Conservation (phyloP, 2,329 filamentous ascomycete genomes). For the Neocucurbitaria cava region DNA sequence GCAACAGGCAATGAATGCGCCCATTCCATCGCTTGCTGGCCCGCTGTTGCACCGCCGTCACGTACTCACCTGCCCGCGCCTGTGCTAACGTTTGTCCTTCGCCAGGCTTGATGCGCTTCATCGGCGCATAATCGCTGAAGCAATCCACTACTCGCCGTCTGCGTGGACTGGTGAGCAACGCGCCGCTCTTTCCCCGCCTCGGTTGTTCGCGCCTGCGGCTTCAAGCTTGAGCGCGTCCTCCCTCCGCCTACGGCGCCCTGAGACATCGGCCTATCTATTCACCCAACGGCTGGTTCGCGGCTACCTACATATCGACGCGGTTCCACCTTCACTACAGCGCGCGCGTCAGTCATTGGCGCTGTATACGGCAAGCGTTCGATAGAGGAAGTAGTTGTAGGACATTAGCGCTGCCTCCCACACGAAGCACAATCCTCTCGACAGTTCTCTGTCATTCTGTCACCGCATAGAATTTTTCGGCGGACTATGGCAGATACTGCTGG, state of each 20-base stretch:
- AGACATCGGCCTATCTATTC: slow-evolving; percentile 18
- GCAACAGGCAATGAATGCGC: slow-evolving; percentile 38
- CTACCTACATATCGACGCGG: slow-evolving; percentile 17
- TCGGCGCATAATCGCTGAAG: slow-evolving; percentile 37
- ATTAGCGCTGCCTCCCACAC: slow-evolving; percentile 6
- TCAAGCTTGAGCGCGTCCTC: slow-evolving; percentile 28
- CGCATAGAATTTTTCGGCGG: slow-evolving; percentile 3
- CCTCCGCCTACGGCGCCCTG: slow-evolving; percentile 2
- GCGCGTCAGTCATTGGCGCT: slow-evolving; percentile 25
- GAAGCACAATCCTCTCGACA: slow-evolving; percentile 7
- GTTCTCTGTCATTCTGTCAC: slow-evolving; percentile 10
- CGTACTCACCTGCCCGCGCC: slow-evolving; percentile 32
- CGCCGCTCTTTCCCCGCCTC: slow-evolving; percentile 21
- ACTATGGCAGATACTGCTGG: slow-evolving; percentile 49
- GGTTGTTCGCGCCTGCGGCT: slow-evolving; percentile 34
- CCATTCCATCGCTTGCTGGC: slow-evolving; percentile 32
- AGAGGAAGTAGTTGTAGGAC: background rate
- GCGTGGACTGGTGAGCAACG: slow-evolving; percentile 35
- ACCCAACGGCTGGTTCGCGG: slow-evolving; percentile 21
- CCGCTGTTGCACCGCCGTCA: slow-evolving; percentile 35
- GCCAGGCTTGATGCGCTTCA: slow-evolving; percentile 34
- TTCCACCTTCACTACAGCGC: background rate
- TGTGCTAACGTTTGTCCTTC: slow-evolving; percentile 47
- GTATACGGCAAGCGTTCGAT: slow-evolving; percentile 4
- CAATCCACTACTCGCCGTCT: slow-evolving; percentile 24